Evolutionary conservation across 2,329 filamentous ascomycete genomes (phyloP), one percentile per base, ranked within the genome.

Genomic region (Orbilia blumenaviensis): DNA sequence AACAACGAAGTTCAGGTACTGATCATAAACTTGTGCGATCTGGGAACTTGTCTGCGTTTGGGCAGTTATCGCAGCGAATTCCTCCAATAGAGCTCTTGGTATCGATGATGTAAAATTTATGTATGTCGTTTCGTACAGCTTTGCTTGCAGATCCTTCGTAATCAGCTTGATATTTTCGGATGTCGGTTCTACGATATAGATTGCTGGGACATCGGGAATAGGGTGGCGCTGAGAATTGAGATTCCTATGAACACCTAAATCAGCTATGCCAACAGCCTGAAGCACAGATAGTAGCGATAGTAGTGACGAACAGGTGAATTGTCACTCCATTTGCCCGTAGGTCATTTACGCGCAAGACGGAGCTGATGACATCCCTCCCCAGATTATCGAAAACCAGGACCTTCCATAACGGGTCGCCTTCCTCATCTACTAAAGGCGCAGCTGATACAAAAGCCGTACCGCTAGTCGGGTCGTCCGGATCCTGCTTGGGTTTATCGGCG

Each of bases 41-140:
- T 92, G 89, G 80, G 98, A 94, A 3, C 94, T 90, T 0, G 93
- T 97, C 25, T 90, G 92, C 10, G 93, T 89, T 29, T 91, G 85
- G 4, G 93, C 94, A 9, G 94, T 96, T 82, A 97, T 90, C 14
- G 92, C 87, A 3, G 94, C 95, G 82, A 99, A 98, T 77, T 98
- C 94, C 85, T 99, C 95, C 60, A 99, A 88, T 14, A 98, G 86
- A 6, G 93, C 91, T 78, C 95, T 88, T 3, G 94, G 92, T 82
- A 99, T 90, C 16, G 94, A 97, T 46, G 93, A 96, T 66, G 98
- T 89, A 83, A 99, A 97, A 85, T 99, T 99, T 84, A 99, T 89
- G 82, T 98, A 96, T 77, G 94, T 94, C 0, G 94, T 94, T 25
- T 92, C 91, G 84, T 99, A 99, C 27, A 99, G 88, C 54, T 90